These are phyloP conservation scores for Puccinellia tenuiflora DNA, from an alignment of 176 grass and related monocot genomes.

Conservation along the genomic window DNA sequence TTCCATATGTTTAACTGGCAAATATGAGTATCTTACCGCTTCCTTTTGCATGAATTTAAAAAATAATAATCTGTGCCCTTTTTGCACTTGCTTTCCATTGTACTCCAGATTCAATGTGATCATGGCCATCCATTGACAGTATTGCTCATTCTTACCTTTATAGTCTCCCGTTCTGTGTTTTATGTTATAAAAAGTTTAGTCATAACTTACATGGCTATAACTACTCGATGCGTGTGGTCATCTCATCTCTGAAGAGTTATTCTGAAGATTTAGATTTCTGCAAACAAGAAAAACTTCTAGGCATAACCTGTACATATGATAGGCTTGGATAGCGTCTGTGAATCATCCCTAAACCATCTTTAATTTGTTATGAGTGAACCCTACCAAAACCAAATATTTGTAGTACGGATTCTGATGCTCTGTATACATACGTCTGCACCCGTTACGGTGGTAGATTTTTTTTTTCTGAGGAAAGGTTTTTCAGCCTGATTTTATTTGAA, in stretches of 20 bases:
- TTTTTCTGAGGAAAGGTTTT: no score
- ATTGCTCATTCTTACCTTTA: background rate
- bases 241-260: background rate
- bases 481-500: no score
- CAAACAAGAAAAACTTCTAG: background rate
- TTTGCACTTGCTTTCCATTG: background rate
- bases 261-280: background rate
- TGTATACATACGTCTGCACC: no score
- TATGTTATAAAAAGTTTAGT: background rate
- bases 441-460: no score
- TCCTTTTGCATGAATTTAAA: background rate
- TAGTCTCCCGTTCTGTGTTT: background rate
- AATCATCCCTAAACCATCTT: no score
- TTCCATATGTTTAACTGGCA: background rate
- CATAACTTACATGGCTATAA: background rate
- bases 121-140: background rate
- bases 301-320: background rate
- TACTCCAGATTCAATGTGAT: background rate
- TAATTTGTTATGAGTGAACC: no score
- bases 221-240: background rate
- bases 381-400: no score
- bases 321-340: background rate
- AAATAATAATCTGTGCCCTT: background rate
- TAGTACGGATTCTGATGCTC: no score
- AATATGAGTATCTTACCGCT: background rate